Base-by-base conservation (phyloP, 2,329 filamentous ascomycete genomes). In the Scytalidium sp. region DNA sequence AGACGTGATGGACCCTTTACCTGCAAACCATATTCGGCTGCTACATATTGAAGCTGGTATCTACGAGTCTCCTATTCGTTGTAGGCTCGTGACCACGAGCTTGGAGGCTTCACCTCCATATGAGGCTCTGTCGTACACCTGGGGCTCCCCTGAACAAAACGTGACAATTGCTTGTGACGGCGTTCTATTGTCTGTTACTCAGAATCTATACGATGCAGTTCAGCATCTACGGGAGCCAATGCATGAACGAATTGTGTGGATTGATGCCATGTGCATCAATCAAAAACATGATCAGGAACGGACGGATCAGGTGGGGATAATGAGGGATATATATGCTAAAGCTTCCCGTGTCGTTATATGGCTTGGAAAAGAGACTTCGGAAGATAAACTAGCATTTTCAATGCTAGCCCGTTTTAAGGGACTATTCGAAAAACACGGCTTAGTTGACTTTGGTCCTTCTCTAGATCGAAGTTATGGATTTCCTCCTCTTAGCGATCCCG, bases 221-320 rank as follows among this genome's bases (percentile, higher is more conserved):
- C 10, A 20, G 22, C 25, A 45, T 45, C 47, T 50, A 36, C 47
- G 47, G 17, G 21, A 50, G 10, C 42, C 47, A 19, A 22, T 25
- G 17, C 40, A 43, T 7, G 46, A 48, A 2, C 41, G 56, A 13
- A 23, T 51, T 0, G n/a, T 60, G 5, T 36, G 32, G 32, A 15
- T 36, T n/a, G 32, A 36, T n/a, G 32, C 32, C 13, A 10, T 36
- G 11, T 60, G 53, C 43, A 61, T 61, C 43, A 63, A 59, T 44
- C 62, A 60, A 49, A 45, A 7, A 10, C 46, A 60, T 36, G 17
- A 49, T 0, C 13, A 41, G 2, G 62, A 61, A 41, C 44, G 56
- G 23, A 45, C 43, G 2, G 36, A 39, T 1, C 60, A 64, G 32
- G 56, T 63, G 4, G 51, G 53, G 3, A 61, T 55, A 19, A 63